Evolutionary conservation across 208 protist species (phyloP), one percentile per base, ranked within the genome.

Genomic region (Leishmania tropica): DNA sequence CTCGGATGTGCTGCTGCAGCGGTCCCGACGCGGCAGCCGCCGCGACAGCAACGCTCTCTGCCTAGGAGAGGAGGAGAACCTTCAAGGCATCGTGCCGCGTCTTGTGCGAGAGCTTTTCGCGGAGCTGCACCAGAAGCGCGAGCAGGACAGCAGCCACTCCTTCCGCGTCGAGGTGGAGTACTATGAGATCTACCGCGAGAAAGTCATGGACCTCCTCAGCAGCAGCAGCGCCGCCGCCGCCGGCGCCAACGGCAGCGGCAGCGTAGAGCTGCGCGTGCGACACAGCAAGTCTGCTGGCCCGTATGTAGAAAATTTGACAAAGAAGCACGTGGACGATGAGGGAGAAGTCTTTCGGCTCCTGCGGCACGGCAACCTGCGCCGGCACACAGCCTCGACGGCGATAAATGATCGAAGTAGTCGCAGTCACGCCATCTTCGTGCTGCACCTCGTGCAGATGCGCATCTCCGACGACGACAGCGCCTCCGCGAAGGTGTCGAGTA

Each of bases 121-220:
- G 15, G 79, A 80, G 56, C 83, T 96, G 31, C 87, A 88, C 70
- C 71, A 77, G 8, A 94, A 92, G 70, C 89, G 87, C 3, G 81
- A 90, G 70, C 79, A 83, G 4, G 89, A 98, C 83, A 87, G 78
- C 74, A 89, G 92, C 28, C 90, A 92, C 81, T 96, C 95, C 7
- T 98, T 93, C 83, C 87, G 90, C 15, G 90, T 97, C 17, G 91
- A 95, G 80, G 71, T 96, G 81, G 85, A 92, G 74, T 97, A 95
- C 88, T 96, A 92, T 82, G 96, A 98, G 80, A 98, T 98, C 60
- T 98, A 97, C 85, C 97, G 97, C 28, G 95, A 98, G 83, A 94
- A 95, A 78, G 94, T 97, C 35, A 90, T 93, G 81, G 94, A 98
- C 84, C 88, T 98, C 24, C 83, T 93, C 48, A 64, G 76, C 71